A percentile compares a stretch with the other conserved stretches of the same genome.
Conservation (phyloP, 2,329 filamentous ascomycete species). For the Penicillium polonicum region DNA sequence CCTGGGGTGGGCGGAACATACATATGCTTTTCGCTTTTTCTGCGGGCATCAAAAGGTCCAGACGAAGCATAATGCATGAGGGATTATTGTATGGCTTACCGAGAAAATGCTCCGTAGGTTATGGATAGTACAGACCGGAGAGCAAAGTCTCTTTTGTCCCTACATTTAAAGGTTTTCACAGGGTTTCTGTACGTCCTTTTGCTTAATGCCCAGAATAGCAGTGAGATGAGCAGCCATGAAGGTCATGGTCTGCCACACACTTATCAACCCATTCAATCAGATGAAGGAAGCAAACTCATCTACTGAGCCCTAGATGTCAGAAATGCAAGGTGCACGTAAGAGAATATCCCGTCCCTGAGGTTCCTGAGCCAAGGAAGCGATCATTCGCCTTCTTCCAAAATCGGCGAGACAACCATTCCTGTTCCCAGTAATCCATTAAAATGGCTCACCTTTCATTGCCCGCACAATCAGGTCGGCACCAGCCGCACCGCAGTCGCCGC, state of each 20-base stretch:
- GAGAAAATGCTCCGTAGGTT: too few species aligned
- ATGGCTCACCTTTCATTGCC: background rate
- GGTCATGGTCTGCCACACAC: background rate
- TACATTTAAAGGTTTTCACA: too few species aligned
- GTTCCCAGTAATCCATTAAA: background rate
- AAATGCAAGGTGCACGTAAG: background rate
- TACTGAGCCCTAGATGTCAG: background rate
- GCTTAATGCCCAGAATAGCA: background rate
- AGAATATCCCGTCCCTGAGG: background rate
- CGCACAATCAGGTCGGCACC: background rate
- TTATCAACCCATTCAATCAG: background rate
- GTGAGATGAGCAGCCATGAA: background rate
- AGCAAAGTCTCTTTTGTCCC: background rate
- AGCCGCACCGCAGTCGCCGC: background rate
- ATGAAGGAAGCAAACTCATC: background rate
- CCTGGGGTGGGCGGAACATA: too few species aligned
- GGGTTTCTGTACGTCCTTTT: background rate
- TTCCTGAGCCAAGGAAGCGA: background rate
- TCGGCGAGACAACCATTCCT: background rate
- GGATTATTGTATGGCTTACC: too few species aligned
- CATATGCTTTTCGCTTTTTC: too few species aligned
- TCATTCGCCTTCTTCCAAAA: constrained; percentile 18
- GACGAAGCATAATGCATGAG: too few species aligned
- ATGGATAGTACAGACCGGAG: too few species aligned
- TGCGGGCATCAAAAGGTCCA: too few species aligned